Evolutionary conservation across 768 basidiomycete genomes (phyloP).

Genomic region (Leccinellum rugosiceps): DNA sequence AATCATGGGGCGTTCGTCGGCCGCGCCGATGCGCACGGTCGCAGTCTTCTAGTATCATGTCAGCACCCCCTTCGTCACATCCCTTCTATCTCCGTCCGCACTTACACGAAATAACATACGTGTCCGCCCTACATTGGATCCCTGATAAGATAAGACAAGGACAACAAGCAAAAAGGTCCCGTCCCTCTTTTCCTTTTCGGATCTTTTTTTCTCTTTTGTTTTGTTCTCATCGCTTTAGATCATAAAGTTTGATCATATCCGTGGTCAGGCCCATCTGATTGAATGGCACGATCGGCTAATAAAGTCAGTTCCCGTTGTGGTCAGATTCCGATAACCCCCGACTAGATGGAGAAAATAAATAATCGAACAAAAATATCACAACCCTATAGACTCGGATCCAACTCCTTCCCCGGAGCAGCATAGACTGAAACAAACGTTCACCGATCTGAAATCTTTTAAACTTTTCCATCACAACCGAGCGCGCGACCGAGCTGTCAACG

Average conservation of each 20-base stretch:
- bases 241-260: slow-evolving; percentile 7
- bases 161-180: neutral
- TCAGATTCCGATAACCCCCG: slow-evolving; percentile 23
- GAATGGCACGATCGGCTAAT: slow-evolving; percentile 15
- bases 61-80: neutral
- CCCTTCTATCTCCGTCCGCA: slow-evolving; percentile 20
- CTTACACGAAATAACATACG: slow-evolving; percentile 20
- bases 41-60: slow-evolving; percentile 8
- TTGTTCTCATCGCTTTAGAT: slow-evolving; percentile 11
- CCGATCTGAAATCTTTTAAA: neutral
- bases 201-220: slow-evolving; percentile 1
- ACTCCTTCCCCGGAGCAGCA: neutral
- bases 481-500: neutral
- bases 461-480: neutral
- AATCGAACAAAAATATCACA: neutral
- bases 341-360: slow-evolving; percentile 6
- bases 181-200: slow-evolving; percentile 14
- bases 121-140: slow-evolving; percentile 21
- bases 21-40: slow-evolving; percentile 9
- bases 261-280: slow-evolving; percentile 9
- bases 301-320: neutral
- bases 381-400: slow-evolving; percentile 11
- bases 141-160: slow-evolving; percentile 31
- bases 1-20: slow-evolving; percentile 1
- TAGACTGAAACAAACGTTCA: neutral